Evolutionary conservation across 108 stramenopile genomes (phyloP).

Genomic region (Nannochloropsis salina): DNA sequence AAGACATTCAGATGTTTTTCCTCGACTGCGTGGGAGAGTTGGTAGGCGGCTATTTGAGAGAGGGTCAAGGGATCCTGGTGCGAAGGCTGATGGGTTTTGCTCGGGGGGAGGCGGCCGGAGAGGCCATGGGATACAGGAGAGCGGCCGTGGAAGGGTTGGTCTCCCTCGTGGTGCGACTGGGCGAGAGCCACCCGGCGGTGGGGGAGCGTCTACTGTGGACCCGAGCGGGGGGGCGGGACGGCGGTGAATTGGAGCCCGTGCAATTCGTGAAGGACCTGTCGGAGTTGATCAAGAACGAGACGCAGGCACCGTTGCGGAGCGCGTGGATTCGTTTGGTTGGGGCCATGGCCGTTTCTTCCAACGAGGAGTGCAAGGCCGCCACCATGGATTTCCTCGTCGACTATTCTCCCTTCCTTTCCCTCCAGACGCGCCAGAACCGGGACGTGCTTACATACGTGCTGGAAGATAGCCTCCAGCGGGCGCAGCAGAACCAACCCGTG

Average conservation of each 20-base stretch:
- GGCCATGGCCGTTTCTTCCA: neutral
- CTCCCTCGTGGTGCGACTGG: neutral
- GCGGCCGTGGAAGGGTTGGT: neutral
- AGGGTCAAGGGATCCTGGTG: neutral
- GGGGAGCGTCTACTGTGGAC: constrained; percentile 5
- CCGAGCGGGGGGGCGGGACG: neutral
- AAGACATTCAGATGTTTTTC: neutral
- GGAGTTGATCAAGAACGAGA: neutral
- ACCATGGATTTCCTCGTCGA: neutral
- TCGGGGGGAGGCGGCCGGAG: neutral
- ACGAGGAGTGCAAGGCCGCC: neutral
- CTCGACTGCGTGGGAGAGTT: neutral
- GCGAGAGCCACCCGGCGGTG: neutral
- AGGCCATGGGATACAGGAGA: neutral
- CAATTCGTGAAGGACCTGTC: neutral
- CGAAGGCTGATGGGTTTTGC: neutral
- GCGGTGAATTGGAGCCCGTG: neutral
- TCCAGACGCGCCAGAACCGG: neutral
- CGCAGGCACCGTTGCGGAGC: neutral
- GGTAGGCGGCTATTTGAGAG: neutral
- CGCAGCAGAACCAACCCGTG: neutral
- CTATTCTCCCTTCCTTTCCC: constrained; percentile 11
- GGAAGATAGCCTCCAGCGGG: neutral
- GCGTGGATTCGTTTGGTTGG: neutral
- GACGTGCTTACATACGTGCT: neutral